These are phyloP conservation scores for Sphaerosporella brunnea DNA, from an alignment of 495 filamentous ascomycete genomes.

Conservation along the genomic window DNA sequence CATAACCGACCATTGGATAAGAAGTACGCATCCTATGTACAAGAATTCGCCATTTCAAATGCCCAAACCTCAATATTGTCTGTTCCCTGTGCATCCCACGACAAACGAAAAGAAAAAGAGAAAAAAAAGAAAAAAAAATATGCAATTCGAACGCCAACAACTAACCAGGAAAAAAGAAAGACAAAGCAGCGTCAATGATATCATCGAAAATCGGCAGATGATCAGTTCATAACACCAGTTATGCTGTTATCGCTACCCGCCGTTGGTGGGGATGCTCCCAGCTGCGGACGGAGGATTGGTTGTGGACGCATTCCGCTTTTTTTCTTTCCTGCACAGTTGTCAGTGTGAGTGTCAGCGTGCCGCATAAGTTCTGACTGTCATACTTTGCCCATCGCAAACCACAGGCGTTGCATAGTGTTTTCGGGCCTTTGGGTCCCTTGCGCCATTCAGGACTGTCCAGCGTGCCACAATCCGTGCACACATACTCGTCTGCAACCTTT, in stretches of 20 bases:
- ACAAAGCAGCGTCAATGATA: neutral
- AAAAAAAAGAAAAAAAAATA: too few species aligned
- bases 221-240: too few species aligned
- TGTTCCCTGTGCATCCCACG: too few species aligned
- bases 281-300: neutral
- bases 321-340: conserved; percentile 21
- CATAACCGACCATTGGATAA: too few species aligned
- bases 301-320: conserved; percentile 18
- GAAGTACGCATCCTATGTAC: too few species aligned
- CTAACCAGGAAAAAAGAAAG: neutral
- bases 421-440: conserved; percentile 83
- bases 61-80: too few species aligned
- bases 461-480: conserved; percentile 90
- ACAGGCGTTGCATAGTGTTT: conserved; percentile 95
- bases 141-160: too few species aligned
- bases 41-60: too few species aligned
- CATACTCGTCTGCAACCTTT: conserved; percentile 82
- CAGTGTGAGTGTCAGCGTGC: neutral
- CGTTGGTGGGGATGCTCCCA: neutral
- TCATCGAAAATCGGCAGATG: too few species aligned
- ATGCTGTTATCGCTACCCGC: too few species aligned
- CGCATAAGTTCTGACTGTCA: neutral
- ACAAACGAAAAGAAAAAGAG: too few species aligned
- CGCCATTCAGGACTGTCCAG: conserved; percentile 92
- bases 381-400: conserved; percentile 34